Evolutionary conservation across 495 filamentous ascomycete species (phyloP).

Genomic region (Trypethelium eluteriae): DNA sequence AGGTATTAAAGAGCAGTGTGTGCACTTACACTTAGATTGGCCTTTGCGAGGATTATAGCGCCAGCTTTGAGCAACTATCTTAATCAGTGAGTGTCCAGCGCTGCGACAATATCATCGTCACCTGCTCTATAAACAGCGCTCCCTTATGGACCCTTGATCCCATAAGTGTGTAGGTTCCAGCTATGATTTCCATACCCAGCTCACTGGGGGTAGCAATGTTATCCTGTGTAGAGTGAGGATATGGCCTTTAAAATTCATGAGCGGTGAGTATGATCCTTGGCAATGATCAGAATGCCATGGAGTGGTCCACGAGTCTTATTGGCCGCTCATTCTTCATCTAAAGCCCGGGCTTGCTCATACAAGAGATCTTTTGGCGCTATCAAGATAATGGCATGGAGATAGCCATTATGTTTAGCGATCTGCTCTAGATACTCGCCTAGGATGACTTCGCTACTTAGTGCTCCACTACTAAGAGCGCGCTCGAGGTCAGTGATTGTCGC

Average conservation of each 20-base stretch:
- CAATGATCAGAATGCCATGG: slow-evolving; percentile 40
- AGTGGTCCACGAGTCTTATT: slow-evolving; percentile 33
- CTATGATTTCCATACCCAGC: slow-evolving; percentile 31
- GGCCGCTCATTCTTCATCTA: slow-evolving; percentile 35
- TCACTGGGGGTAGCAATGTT: slow-evolving; percentile 33
- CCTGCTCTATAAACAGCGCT: slow-evolving; percentile 29
- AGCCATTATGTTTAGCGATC: slow-evolving; percentile 43
- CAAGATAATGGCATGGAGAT: slow-evolving; percentile 38
- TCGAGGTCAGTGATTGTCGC: slow-evolving; percentile 5
- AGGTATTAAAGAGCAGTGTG: slow-evolving; percentile 24
- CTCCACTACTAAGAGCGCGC: slow-evolving; percentile 28
- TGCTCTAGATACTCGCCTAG: slow-evolving; percentile 44
- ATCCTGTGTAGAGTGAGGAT: slow-evolving; percentile 32
- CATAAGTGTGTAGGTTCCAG: slow-evolving; percentile 35
- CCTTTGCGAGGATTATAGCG: slow-evolving; percentile 32
- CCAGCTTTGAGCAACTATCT: slow-evolving; percentile 30
- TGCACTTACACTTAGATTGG: slow-evolving; percentile 32
- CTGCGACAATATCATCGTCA: no score
- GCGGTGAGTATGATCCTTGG: slow-evolving; percentile 24
- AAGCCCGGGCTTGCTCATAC: slow-evolving; percentile 28
- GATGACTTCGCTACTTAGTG: slow-evolving; percentile 42
- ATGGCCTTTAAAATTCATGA: background rate
- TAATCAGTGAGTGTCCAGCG: background rate
- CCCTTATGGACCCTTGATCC: slow-evolving; percentile 34
- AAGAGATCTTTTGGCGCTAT: slow-evolving; percentile 32